Conservation (phyloP, 306 rosid genomes). For the Dryas octopetala region DNA sequence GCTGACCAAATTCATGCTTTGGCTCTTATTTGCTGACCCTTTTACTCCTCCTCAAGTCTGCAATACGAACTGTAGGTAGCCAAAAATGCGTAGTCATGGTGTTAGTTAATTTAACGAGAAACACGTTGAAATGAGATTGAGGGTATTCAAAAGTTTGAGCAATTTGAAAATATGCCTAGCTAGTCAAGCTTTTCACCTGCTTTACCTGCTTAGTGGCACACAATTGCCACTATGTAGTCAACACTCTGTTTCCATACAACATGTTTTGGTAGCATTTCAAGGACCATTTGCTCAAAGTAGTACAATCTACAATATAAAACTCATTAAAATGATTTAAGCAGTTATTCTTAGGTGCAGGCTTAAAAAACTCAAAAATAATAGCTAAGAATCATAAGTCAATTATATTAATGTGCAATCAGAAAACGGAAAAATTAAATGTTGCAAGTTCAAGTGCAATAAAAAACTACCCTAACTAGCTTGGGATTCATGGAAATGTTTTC, state of each 20-base stretch:
- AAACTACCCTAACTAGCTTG: too few relatives aligned
- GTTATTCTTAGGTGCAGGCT: background rate
- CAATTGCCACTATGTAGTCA: background rate
- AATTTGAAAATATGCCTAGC: background rate
- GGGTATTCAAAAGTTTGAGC: background rate
- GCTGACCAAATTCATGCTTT: too few relatives aligned
- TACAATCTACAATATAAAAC: background rate
- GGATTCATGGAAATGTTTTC: background rate
- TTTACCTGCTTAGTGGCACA: background rate
- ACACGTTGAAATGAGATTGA: background rate
- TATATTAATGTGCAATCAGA: too few relatives aligned
- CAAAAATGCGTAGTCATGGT: background rate
- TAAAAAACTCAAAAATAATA: background rate
- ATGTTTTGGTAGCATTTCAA: background rate
- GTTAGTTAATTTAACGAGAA: background rate
- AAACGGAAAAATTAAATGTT: too few relatives aligned
- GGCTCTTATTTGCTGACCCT: too few relatives aligned
- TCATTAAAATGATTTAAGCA: background rate
- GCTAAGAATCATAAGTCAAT: too few relatives aligned
- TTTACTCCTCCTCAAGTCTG: too few relatives aligned
- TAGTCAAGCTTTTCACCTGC: slow-evolving; percentile 15
- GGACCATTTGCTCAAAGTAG: background rate
- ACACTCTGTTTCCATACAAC: background rate
- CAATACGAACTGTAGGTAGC: background rate
- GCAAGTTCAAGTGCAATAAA: too few relatives aligned